Base-by-base conservation (phyloP, 2,329 filamentous ascomycete species). In the Podosphaera leucotricha region DNA sequence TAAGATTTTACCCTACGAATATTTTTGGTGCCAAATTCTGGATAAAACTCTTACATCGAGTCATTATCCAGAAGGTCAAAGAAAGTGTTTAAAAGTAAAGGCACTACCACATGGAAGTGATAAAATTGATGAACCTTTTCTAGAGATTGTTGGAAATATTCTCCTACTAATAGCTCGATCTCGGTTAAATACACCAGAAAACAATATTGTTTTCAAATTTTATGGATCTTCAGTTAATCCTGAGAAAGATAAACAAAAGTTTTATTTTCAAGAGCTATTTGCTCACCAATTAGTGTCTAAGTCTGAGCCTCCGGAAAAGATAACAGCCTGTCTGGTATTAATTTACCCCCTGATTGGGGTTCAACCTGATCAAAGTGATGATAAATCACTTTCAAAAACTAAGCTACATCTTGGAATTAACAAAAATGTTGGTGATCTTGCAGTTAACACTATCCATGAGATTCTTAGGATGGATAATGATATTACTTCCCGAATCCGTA, bases 341-440 rank as follows among this genome's bases (percentile, higher is more conserved):
- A 48, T 49, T 22, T 53, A 50, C 19, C 36, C 55, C 16, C 19
- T 57, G 19, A 55, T 54, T 20, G 56, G 53, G 16, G 40, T 52
- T 24, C 46, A 45, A 13, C 46, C 46, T 39, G 48, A 52, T n/a
- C 7, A 13, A 16, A 24, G 24, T 18, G 41, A 43, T 22, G 30
- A 43, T 21, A 43, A 22, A 24, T 8, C 6, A 3, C 20, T 43
- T 11, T 36, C 41, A 16, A 43, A 43, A 21, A 43, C 30, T 8
- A 43, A 43, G 19, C 7, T 21, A 11, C 28, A 39, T 3, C 46
- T 52, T 13, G 42, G 45, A 4, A 46, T 55, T 19, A 20, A 38
- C 15, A 10, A 37, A 20, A 43, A 37, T 15, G 41, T 50, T 41
- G 48, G 46, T 8, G 42, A 54, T 11, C 41, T 49, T 19, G 52